These are phyloP conservation scores for Trichoderma lentiforme DNA, from an alignment of 2,329 filamentous ascomycete genomes.

Conservation along the genomic window DNA sequence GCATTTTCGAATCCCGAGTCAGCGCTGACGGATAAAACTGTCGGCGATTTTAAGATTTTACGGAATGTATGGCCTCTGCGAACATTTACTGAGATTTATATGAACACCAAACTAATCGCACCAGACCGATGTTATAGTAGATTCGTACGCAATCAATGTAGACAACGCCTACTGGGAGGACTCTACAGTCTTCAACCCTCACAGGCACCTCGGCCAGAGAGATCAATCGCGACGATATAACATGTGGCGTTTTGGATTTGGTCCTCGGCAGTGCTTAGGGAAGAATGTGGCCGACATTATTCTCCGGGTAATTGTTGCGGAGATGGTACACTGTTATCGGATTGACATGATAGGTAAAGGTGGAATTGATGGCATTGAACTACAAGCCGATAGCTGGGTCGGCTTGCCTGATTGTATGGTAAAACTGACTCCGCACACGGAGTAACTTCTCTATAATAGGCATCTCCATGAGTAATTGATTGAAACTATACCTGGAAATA, in stretches of 20 bases:
- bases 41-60: not conserved
- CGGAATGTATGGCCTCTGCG: not conserved
- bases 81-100: not conserved
- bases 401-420: conserved; percentile 6
- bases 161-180: conserved; percentile 16
- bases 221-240: conserved; percentile 5
- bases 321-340: not conserved
- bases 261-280: conserved; percentile 11
- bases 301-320: conserved; percentile 3
- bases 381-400: conserved; percentile 17
- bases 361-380: not conserved
- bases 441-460: not conserved
- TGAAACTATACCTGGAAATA: not conserved
- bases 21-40: not conserved
- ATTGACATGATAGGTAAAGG: not conserved
- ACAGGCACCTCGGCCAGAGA: not conserved
- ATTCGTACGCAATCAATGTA: conserved; percentile 18
- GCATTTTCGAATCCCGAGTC: not conserved
- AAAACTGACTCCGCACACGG: not conserved
- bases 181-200: not conserved
- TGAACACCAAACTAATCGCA: not conserved
- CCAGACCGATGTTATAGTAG: conserved; percentile 17
- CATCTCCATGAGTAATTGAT: not conserved
- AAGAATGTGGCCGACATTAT: conserved; percentile 15
- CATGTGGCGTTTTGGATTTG: conserved; percentile 19